A percentile compares a stretch with the other conserved stretches of the same genome.
phyloP scores from a whole-genome alignment of 106 monocot genomes.

The Xerophyta viscosa region DNA sequence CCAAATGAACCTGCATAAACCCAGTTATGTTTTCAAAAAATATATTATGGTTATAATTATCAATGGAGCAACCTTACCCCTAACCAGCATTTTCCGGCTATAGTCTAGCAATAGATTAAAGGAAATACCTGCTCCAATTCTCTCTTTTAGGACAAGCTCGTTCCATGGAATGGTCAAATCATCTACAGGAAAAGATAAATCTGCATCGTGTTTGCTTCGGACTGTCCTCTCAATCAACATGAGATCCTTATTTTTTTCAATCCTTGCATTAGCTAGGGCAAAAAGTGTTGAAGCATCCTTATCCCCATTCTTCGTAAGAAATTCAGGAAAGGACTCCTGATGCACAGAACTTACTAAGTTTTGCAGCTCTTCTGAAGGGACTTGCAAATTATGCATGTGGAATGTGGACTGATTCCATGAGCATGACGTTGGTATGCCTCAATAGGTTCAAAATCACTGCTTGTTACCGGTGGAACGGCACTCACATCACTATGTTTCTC shows the following conservation, averaged over 20 bases:
- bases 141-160: constrained; percentile 79
- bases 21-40: neutral
- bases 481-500: constrained; percentile 21
- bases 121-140: constrained; percentile 83
- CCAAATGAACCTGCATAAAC: constrained; percentile 83
- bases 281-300: constrained; percentile 15
- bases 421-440: constrained; percentile 7
- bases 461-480: constrained; percentile 17
- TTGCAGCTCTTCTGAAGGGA: too few species aligned
- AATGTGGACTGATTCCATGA: constrained; percentile 17
- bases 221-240: constrained; percentile 14
- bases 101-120: neutral
- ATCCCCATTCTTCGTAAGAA: constrained; percentile 11
- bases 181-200: constrained; percentile 44
- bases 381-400: constrained; percentile 14
- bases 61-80: constrained; percentile 1
- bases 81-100: neutral
- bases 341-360: neutral
- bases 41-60: neutral
- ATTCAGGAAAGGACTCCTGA: neutral
- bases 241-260: constrained; percentile 37
- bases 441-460: constrained; percentile 16
- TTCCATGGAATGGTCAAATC: constrained; percentile 81
- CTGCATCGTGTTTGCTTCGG: constrained; percentile 14
- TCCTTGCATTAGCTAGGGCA: constrained; percentile 23